These are phyloP conservation scores for Strombidium stylifer DNA, from an alignment of 73 alveolate genomes.

Conservation along the genomic window DNA sequence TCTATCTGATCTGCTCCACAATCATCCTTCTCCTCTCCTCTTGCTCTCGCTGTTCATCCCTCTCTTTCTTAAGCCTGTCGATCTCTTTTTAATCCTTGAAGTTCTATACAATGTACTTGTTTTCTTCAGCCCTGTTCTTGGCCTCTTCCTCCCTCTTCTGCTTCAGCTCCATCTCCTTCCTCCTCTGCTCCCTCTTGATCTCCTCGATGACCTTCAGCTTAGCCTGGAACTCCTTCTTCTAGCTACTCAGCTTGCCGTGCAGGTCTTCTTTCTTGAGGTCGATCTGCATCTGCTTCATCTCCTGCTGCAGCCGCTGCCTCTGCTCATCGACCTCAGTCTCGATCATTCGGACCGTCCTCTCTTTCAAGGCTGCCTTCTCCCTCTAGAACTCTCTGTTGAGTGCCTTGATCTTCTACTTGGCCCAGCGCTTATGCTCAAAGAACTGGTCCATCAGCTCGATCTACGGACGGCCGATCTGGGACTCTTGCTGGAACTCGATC, in stretches of 20 bases:
- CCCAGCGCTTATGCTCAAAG: constrained; percentile 52
- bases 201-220: constrained; percentile 49
- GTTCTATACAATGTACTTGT: constrained; percentile 68
- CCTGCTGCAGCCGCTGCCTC: constrained; percentile 24
- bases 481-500: constrained; percentile 46
- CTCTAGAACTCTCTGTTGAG: constrained; percentile 60
- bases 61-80: constrained; percentile 56
- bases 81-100: constrained; percentile 54
- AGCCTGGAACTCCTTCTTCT: constrained; percentile 56
- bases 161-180: constrained; percentile 25
- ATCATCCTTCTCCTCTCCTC: constrained; percentile 55
- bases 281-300: constrained; percentile 28
- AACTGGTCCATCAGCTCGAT: constrained; percentile 37
- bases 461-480: constrained; percentile 7
- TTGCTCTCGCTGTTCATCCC: constrained; percentile 34
- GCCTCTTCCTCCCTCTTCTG: constrained; percentile 29
- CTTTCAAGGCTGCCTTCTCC: constrained; percentile 54
- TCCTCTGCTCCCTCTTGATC: constrained; percentile 49
- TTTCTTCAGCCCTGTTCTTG: constrained; percentile 68
- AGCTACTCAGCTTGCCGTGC: constrained; percentile 29
- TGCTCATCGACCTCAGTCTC: constrained; percentile 54
- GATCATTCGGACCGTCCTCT: constrained; percentile 48
- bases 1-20: background rate
- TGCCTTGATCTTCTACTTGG: constrained; percentile 53
- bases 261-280: constrained; percentile 32